Conservation (phyloP, 2,329 filamentous ascomycete species). For the Pestalotiopsis sp. region DNA sequence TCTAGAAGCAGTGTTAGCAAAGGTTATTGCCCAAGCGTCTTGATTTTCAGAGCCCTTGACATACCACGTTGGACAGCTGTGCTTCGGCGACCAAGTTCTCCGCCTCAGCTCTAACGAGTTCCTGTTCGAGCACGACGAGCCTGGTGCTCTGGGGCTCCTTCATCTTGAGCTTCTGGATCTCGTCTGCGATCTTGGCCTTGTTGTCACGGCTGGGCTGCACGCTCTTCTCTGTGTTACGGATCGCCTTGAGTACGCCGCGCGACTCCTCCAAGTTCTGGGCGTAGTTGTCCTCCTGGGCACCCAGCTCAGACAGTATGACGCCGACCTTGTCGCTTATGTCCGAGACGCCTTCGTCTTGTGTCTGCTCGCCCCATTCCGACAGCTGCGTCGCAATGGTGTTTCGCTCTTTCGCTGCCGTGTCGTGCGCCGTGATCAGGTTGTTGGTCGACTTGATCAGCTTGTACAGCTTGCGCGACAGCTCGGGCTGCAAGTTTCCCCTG, state of each 20-base stretch:
- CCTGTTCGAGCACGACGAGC: constrained; percentile 87
- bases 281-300: constrained; percentile 89
- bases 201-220: constrained; percentile 90
- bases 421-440: constrained; percentile 81
- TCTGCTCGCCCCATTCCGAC: constrained; percentile 95
- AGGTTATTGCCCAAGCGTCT: neutral
- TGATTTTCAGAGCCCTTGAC: constrained; percentile 32
- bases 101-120: constrained; percentile 92
- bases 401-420: constrained; percentile 82
- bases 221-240: constrained; percentile 92
- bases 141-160: constrained; percentile 87
- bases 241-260: constrained; percentile 80
- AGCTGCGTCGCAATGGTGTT: constrained; percentile 85
- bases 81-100: constrained; percentile 96
- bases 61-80: constrained; percentile 89
- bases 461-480: constrained; percentile 86
- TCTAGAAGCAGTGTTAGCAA: constrained; percentile 50
- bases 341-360: constrained; percentile 80
- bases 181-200: constrained; percentile 85
- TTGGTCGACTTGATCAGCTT: constrained; percentile 95
- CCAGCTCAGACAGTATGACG: constrained; percentile 87
- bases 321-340: constrained; percentile 96
- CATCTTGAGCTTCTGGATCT: constrained; percentile 87
- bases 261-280: constrained; percentile 87
- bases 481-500: constrained; percentile 81